phyloP scores from a whole-genome alignment of 176 grass and related monocot genomes.

The Pharus latifolius region DNA sequence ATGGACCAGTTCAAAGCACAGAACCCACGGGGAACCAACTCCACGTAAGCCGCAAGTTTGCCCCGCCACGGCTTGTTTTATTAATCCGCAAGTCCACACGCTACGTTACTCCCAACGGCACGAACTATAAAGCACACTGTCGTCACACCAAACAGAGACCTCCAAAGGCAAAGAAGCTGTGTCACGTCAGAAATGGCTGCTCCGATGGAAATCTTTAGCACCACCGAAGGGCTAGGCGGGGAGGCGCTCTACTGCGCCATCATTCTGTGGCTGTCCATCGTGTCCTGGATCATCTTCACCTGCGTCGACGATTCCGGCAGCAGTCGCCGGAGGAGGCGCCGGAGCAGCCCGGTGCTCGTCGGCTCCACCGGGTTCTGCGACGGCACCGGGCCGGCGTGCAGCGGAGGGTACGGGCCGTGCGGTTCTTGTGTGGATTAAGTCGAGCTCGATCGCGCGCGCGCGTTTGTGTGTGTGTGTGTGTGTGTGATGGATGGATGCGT shows the following conservation, averaged over 20 bases:
- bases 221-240: conserved; percentile 26
- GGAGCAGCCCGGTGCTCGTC: conserved; percentile 31
- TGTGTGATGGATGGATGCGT: no score
- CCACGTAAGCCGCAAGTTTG: no score
- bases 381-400: conserved; percentile 36
- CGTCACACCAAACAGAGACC: no score
- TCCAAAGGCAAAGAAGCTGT: no score
- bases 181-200: not conserved
- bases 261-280: conserved; percentile 68
- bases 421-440: conserved; percentile 35
- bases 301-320: conserved; percentile 21
- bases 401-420: conserved; percentile 38
- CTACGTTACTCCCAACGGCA: no score
- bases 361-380: conserved; percentile 47
- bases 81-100: no score
- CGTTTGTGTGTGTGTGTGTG: not conserved
- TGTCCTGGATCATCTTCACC: conserved; percentile 83
- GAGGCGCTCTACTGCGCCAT: conserved; percentile 75
- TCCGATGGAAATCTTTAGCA: conserved; percentile 31
- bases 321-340: not conserved
- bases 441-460: not conserved
- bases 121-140: no score
- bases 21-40: no score
- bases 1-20: no score
- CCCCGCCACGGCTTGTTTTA: no score